A percentile compares a stretch with the other conserved stretches of the same genome.
Conservation (phyloP, 2,329 filamentous ascomycete species). For the Calonectria honghensis region DNA sequence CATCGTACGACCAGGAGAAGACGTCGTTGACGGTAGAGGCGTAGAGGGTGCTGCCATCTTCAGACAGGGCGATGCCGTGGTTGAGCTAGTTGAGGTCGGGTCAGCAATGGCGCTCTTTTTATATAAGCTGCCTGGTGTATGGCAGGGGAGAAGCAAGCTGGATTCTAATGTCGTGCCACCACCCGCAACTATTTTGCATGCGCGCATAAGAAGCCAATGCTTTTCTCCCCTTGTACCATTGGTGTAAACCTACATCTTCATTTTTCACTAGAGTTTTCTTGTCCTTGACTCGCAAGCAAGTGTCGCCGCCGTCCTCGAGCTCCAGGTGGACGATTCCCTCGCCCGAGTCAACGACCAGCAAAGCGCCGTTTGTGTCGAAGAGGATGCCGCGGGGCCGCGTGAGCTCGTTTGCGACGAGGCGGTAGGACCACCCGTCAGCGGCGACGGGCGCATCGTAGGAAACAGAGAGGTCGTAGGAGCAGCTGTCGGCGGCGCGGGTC, state of each 20-base stretch:
- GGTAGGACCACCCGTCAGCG: constrained; percentile 65
- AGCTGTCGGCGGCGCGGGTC: constrained; percentile 44
- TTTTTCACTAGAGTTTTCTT: constrained; percentile 62
- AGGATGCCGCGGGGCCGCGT: constrained; percentile 66
- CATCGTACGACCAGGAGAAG: constrained; percentile 79
- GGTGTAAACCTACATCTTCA: constrained; percentile 56
- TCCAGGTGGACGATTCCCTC: constrained; percentile 64
- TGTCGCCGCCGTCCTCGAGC: constrained; percentile 64
- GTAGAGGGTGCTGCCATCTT: constrained; percentile 72
- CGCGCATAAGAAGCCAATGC: neutral
- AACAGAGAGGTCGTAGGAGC: constrained; percentile 60
- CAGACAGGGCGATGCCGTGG: constrained; percentile 73
- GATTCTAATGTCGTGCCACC: neutral
- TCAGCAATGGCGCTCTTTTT: constrained; percentile 23
- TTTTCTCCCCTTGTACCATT: neutral
- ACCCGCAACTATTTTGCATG: neutral
- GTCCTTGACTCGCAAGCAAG: constrained; percentile 63
- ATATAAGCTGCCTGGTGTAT: neutral
- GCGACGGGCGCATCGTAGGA: constrained; percentile 61
- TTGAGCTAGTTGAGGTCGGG: constrained; percentile 64
- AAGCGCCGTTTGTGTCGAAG: constrained; percentile 66
- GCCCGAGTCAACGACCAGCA: constrained; percentile 67
- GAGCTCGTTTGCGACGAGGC: constrained; percentile 65
- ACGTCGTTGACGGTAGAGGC: constrained; percentile 76
- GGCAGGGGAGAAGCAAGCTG: neutral